phyloP scores from a whole-genome alignment of 192 early-diverging fungal species.

The Globomyces pollinis-pini region DNA sequence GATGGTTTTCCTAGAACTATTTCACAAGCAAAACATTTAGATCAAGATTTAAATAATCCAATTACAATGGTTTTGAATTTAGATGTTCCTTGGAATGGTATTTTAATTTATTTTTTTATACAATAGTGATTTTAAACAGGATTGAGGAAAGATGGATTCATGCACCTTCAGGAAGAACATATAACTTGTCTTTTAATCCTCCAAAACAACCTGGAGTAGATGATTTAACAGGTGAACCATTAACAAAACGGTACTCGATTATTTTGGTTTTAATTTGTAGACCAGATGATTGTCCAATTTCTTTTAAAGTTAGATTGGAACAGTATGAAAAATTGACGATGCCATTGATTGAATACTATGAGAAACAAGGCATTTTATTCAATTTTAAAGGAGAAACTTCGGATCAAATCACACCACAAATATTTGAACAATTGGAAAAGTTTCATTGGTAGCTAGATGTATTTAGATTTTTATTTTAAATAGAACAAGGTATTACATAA shows the following conservation, averaged over 20 bases:
- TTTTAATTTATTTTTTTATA: too few relatives aligned
- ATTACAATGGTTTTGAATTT: conserved; percentile 86
- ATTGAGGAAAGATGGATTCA: conserved; percentile 93
- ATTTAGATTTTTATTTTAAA: too few relatives aligned
- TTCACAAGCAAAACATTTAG: conserved; percentile 69
- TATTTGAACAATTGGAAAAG: conserved; percentile 37
- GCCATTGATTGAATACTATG: conserved; percentile 85
- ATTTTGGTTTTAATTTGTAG: conserved; percentile 56
- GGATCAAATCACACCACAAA: conserved; percentile 87
- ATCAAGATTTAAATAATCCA: conserved; percentile 66
- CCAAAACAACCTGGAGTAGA: conserved; percentile 71
- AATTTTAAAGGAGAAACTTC: conserved; percentile 73
- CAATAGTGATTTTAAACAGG: too few relatives aligned
- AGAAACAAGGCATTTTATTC: conserved; percentile 49
- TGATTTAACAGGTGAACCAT: conserved; percentile 89
- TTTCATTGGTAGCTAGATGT: background rate
- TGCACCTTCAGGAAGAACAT: conserved; percentile 73
- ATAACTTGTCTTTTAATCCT: conserved; percentile 91
- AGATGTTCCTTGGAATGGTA: conserved; percentile 79
- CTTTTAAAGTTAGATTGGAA: conserved; percentile 66
- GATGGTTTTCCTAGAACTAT: conserved; percentile 78
- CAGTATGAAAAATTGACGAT: conserved; percentile 69
- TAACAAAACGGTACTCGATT: too few relatives aligned
- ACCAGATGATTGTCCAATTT: background rate
- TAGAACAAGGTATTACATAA: too few relatives aligned